Evolutionary conservation across 805 yeast species (phyloP).

Genomic region (Myxozyma monticola): DNA sequence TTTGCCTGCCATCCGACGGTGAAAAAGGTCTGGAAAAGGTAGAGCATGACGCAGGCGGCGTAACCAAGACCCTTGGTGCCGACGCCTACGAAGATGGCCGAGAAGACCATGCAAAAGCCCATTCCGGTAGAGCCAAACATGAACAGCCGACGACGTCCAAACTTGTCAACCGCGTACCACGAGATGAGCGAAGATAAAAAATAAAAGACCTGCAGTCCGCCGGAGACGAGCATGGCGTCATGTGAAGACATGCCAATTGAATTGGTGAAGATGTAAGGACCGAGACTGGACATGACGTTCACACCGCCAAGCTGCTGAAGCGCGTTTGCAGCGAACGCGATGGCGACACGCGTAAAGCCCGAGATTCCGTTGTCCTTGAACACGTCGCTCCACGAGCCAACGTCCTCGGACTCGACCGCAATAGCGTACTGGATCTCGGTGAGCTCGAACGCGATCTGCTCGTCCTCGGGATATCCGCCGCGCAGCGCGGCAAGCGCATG

Average conservation of each 20-base stretch:
- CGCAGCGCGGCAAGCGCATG: constrained; percentile 67
- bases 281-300: constrained; percentile 33
- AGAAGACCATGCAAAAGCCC: constrained; percentile 38
- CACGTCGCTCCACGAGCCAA: constrained; percentile 19
- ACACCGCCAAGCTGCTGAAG: constrained; percentile 47
- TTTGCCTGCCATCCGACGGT: constrained; percentile 31
- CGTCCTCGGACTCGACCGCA: constrained; percentile 18
- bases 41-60: constrained; percentile 16
- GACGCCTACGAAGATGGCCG: constrained; percentile 21
- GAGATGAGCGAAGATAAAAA: constrained; percentile 12
- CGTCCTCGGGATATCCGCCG: constrained; percentile 49
- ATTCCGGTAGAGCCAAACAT: constrained; percentile 55
- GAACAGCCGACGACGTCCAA: constrained; percentile 69
- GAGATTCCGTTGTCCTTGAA: constrained; percentile 46
- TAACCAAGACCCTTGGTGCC: constrained; percentile 15
- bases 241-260: constrained; percentile 13
- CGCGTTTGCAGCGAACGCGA: constrained; percentile 48
- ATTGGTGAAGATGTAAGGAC: constrained; percentile 29
- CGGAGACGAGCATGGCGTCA: constrained; percentile 16
- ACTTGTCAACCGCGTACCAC: constrained; percentile 19
- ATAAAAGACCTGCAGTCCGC: constrained; percentile 14
- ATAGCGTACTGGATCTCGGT: constrained; percentile 19
- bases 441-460: constrained; percentile 12
- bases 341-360: constrained; percentile 48
- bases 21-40: constrained; percentile 17